A percentile compares a stretch with the other conserved stretches of the same genome.
Conservation (phyloP, 192 early-diverging fungal species). For the Coemansia erecta region DNA sequence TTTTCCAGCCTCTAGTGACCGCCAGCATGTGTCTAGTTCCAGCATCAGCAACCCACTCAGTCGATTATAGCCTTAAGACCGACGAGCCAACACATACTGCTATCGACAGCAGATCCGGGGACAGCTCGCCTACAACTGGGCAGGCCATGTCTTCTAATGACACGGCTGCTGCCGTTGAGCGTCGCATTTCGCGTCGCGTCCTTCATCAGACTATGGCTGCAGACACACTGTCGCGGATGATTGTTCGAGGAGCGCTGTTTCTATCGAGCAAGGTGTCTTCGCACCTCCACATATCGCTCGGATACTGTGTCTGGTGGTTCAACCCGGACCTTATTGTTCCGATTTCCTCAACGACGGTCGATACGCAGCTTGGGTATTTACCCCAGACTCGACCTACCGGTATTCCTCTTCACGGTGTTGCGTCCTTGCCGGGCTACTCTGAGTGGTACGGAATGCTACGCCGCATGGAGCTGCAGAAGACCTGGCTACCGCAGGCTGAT, state of each 20-base stretch:
- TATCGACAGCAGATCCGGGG: not conserved
- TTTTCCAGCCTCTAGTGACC: not conserved
- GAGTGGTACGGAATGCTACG: constrained; percentile 52
- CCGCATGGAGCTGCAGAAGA: constrained; percentile 19
- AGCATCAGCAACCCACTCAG: no score
- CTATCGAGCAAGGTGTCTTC: constrained; percentile 15
- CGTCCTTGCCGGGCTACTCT: constrained; percentile 10
- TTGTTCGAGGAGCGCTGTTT: constrained; percentile 20
- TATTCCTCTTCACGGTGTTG: constrained; percentile 4
- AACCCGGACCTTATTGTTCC: constrained; percentile 45
- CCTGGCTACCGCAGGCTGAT: constrained; percentile 37
- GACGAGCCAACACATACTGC: not conserved
- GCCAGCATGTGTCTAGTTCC: constrained; percentile 7
- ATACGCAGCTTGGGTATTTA: constrained; percentile 35
- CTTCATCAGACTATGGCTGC: constrained; percentile 22
- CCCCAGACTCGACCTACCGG: constrained; percentile 3
- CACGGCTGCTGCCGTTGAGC: not conserved
- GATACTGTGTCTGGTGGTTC: constrained; percentile 33
- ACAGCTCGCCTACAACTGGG: not conserved
- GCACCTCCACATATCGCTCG: constrained; percentile 17
- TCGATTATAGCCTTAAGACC: not conserved
- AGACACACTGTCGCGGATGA: constrained; percentile 23
- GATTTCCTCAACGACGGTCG: constrained; percentile 25
- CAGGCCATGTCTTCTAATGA: not conserved
- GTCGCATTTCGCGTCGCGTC: constrained; percentile 26